phyloP scores from a whole-genome alignment of 202 grass and related monocot genomes.

The Panicum virgatum region DNA sequence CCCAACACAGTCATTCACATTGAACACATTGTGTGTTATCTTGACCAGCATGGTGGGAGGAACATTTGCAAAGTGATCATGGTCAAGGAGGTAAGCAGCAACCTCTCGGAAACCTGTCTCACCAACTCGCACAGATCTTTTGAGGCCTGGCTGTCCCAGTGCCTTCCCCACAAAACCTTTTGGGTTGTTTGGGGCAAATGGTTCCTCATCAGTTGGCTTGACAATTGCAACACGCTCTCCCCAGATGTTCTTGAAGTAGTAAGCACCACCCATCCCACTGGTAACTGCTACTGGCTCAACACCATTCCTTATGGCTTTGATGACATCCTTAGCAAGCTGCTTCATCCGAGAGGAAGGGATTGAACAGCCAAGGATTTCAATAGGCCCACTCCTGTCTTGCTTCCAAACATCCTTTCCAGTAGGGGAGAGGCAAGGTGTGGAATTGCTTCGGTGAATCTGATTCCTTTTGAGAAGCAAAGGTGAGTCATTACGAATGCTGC shows the following conservation, averaged over 20 bases:
- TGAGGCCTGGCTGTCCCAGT: slow-evolving; percentile 89
- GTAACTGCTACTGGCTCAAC: slow-evolving; percentile 80
- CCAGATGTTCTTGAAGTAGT: slow-evolving; percentile 77
- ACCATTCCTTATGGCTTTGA: slow-evolving; percentile 77
- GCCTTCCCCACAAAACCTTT: slow-evolving; percentile 91
- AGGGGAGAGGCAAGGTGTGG: slow-evolving; percentile 92
- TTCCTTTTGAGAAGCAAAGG: slow-evolving; percentile 82
- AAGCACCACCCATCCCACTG: slow-evolving; percentile 93
- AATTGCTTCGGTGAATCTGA: slow-evolving; percentile 79
- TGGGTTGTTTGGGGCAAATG: slow-evolving; percentile 99
- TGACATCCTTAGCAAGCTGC: slow-evolving; percentile 79
- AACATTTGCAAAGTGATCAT: slow-evolving; percentile 88
- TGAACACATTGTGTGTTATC: slow-evolving; percentile 81
- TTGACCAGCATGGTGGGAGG: slow-evolving; percentile 92
- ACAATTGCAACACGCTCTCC: slow-evolving; percentile 92
- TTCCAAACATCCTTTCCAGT: slow-evolving; percentile 68
- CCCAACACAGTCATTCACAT: slow-evolving; percentile 79
- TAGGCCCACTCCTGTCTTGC: slow-evolving; percentile 70
- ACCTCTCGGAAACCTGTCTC: slow-evolving; percentile 96
- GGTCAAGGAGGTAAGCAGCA: slow-evolving; percentile 86
- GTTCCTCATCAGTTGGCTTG: slow-evolving; percentile 98
- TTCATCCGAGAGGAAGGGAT: slow-evolving; percentile 62
- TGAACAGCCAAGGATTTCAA: slow-evolving; percentile 90
- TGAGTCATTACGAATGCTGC: slow-evolving; percentile 81
- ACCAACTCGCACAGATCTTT: slow-evolving; percentile 90